Evolutionary conservation across 352 stramenopile species (phyloP).

Genomic region (Phytophthora cryptogea): DNA sequence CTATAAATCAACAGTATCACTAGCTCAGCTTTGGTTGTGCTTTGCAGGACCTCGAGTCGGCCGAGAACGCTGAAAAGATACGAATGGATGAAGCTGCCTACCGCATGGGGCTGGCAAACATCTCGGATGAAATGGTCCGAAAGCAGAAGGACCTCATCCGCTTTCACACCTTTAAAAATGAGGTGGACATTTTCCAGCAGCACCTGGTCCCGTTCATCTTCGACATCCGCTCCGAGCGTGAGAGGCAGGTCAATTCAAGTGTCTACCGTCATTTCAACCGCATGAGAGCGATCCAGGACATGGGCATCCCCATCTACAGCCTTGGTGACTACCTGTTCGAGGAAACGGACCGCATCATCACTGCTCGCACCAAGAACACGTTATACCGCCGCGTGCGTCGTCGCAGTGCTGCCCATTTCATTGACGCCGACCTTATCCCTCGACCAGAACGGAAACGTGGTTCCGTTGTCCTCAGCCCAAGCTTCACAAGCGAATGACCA

Average conservation of each 20-base stretch:
- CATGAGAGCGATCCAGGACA: slow-evolving; percentile 68
- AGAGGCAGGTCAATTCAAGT: slow-evolving; percentile 65
- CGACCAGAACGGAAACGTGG: slow-evolving; percentile 26
- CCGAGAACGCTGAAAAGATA: slow-evolving; percentile 36
- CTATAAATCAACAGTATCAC: neutral
- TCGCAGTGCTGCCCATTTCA: slow-evolving; percentile 59
- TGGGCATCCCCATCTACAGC: slow-evolving; percentile 81
- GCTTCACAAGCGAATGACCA: slow-evolving; percentile 8
- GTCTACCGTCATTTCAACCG: slow-evolving; percentile 75
- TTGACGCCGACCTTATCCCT: slow-evolving; percentile 65
- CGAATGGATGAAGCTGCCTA: slow-evolving; percentile 49
- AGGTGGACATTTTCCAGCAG: slow-evolving; percentile 84
- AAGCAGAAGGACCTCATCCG: slow-evolving; percentile 62
- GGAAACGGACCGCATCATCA: slow-evolving; percentile 55
- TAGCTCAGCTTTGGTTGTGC: slow-evolving; percentile 1
- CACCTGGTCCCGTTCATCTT: slow-evolving; percentile 72
- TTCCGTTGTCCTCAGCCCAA: slow-evolving; percentile 21
- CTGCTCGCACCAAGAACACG: slow-evolving; percentile 43
- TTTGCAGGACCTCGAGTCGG: slow-evolving; percentile 32
- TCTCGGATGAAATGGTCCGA: slow-evolving; percentile 56
- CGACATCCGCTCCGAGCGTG: slow-evolving; percentile 50
- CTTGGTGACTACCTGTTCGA: slow-evolving; percentile 54
- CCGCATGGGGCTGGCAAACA: slow-evolving; percentile 57
- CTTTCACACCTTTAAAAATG: slow-evolving; percentile 74
- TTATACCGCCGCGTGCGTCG: slow-evolving; percentile 59